phyloP scores from a whole-genome alignment of 306 rosid genomes.

The Quercus bicolor region DNA sequence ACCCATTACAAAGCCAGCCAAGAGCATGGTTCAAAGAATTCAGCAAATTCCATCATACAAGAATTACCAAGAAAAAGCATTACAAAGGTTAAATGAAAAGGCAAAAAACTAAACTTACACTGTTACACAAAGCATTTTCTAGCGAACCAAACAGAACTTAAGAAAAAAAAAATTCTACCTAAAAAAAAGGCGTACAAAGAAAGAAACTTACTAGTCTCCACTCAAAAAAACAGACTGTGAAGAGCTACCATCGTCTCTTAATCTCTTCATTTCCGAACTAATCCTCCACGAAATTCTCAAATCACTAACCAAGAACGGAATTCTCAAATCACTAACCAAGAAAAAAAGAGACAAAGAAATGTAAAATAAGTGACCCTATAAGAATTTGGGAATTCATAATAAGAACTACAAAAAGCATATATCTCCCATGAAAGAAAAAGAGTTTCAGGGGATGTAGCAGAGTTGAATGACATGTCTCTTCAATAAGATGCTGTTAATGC shows the following conservation, averaged over 20 bases:
- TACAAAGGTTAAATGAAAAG: not conserved
- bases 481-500: too few relatives aligned
- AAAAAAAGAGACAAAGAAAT: not conserved
- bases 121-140: not conserved
- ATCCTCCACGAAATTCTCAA: not conserved
- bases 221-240: too few relatives aligned
- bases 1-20: not conserved
- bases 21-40: not conserved
- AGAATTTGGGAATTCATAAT: too few relatives aligned
- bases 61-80: not conserved
- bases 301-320: not conserved
- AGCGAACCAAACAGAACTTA: not conserved
- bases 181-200: too few relatives aligned
- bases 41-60: not conserved
- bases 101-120: constrained; percentile 5
- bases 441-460: too few relatives aligned
- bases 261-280: not conserved
- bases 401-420: too few relatives aligned
- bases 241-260: too few relatives aligned
- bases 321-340: not conserved
- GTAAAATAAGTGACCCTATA: too few relatives aligned
- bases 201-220: too few relatives aligned
- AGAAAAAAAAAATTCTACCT: constrained; percentile 13
- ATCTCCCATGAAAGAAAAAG: too few relatives aligned
- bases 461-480: too few relatives aligned